Evolutionary conservation across 2,329 filamentous ascomycete genomes (phyloP).

Genomic region (Fusarium pininemorale): DNA sequence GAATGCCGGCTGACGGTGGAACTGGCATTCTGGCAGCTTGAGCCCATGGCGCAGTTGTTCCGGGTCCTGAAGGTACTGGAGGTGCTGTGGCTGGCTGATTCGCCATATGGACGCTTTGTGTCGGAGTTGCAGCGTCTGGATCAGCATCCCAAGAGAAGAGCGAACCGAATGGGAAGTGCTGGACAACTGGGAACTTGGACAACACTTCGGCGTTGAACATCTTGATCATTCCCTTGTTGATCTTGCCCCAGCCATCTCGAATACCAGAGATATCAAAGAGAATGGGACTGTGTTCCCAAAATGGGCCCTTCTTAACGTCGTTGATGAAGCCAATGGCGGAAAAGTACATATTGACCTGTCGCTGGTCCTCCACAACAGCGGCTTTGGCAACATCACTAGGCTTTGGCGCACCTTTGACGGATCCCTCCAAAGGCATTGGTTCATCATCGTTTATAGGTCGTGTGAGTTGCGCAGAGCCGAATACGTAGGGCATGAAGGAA

Average conservation of each 20-base stretch:
- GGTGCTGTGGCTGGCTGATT: conserved; percentile 58
- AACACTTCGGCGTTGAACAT: conserved; percentile 99
- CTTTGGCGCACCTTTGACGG: conserved; percentile 74
- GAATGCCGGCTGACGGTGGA: conserved; percentile 48
- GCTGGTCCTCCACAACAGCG: conserved; percentile 70
- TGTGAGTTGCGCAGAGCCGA: conserved; percentile 90
- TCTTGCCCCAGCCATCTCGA: conserved; percentile 94
- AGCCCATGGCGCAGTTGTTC: conserved; percentile 58
- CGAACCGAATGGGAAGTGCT: conserved; percentile 88
- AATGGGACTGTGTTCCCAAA: conserved; percentile 97
- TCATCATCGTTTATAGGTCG: conserved; percentile 73
- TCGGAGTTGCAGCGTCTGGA: conserved; percentile 62
- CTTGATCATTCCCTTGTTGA: conserved; percentile 99
- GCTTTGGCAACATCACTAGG: conserved; percentile 74
- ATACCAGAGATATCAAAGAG: conserved; percentile 95
- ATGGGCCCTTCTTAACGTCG: conserved; percentile 94
- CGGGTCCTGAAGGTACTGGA: conserved; percentile 38
- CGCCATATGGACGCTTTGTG: conserved; percentile 64
- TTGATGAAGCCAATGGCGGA: conserved; percentile 96
- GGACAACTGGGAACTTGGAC: conserved; percentile 97
- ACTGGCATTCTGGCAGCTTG: conserved; percentile 52
- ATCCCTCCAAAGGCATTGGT: conserved; percentile 80
- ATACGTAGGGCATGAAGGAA: conserved; percentile 91
- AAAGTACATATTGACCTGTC: conserved; percentile 86
- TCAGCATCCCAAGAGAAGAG: conserved; percentile 81